A percentile compares a stretch with the other conserved stretches of the same genome.
Conservation (phyloP, 2,329 filamentous ascomycete genomes). For the Colletotrichum kahawae region DNA sequence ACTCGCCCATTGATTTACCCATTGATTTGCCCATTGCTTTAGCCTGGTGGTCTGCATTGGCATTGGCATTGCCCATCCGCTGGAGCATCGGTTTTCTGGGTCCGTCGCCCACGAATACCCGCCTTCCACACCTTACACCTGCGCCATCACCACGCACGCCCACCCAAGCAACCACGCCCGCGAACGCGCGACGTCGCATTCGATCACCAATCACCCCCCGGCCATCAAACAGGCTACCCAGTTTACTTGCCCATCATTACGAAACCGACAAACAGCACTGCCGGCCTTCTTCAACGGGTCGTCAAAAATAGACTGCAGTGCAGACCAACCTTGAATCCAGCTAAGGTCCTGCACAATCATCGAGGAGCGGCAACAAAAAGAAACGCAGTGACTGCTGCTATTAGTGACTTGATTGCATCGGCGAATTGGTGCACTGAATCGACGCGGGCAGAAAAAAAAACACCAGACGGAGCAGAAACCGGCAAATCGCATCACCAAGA, state of each 20-base stretch:
- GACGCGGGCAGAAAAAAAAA: not conserved
- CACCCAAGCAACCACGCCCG: not conserved
- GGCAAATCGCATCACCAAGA: conserved; percentile 13
- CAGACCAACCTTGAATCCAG: not conserved
- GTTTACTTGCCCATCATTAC: not conserved
- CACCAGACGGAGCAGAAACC: conserved; percentile 15
- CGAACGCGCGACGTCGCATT: conserved; percentile 12
- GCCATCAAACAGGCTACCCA: conserved; percentile 10
- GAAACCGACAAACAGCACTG: not conserved
- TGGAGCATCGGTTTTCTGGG: not conserved
- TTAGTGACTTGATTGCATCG: not conserved
- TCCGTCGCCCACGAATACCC: not conserved
- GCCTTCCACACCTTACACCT: not conserved
- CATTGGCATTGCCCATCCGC: not conserved
- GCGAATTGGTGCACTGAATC: not conserved
- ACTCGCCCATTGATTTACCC: not conserved
- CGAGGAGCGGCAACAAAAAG: not conserved
- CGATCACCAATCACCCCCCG: conserved; percentile 8
- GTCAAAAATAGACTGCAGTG: not conserved
- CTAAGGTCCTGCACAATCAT: not conserved
- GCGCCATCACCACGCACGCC: not conserved
- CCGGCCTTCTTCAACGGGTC: not conserved
- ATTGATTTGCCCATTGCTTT: not conserved
- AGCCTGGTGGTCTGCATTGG: not conserved
- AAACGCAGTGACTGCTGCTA: not conserved